Conservation (phyloP, 305 asterid genomes). For the Fraxinus xanthoxyloides region DNA sequence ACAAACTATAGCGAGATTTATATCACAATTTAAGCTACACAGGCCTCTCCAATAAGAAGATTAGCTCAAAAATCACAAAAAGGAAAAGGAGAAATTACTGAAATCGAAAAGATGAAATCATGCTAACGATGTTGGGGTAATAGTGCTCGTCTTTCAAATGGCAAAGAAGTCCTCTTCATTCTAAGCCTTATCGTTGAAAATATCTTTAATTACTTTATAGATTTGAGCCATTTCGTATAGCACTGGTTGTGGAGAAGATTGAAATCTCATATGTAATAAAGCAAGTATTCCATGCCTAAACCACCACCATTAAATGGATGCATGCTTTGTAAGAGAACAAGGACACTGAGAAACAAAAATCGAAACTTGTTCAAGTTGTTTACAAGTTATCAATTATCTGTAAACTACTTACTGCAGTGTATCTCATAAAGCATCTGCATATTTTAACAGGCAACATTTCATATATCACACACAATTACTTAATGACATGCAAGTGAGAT, state of each 20-base stretch:
- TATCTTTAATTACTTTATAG: not conserved
- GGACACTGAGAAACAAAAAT: not conserved
- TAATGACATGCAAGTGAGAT: not conserved
- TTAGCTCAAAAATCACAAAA: not conserved
- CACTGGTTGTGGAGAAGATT: not conserved
- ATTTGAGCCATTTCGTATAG: not conserved
- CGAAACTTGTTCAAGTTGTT: not conserved
- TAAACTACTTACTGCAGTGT: not conserved
- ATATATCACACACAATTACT: not conserved
- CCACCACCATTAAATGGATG: not conserved
- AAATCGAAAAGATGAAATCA: not conserved
- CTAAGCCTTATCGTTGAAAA: not conserved
- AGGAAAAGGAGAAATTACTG: not conserved
- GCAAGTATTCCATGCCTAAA: not conserved
- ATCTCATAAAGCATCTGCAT: not conserved
- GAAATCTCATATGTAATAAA: not conserved
- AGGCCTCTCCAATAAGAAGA: not conserved
- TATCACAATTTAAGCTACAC: not conserved
- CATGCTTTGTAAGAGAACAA: not conserved
- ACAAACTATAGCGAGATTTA: not conserved
- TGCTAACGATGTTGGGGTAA: not conserved
- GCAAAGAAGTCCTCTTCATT: not conserved
- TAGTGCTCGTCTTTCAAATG: not conserved
- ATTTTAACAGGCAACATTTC: not conserved
- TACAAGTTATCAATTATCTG: not conserved